phyloP scores from a whole-genome alignment of 306 rosid species.

The Begonia fuchsioides region DNA sequence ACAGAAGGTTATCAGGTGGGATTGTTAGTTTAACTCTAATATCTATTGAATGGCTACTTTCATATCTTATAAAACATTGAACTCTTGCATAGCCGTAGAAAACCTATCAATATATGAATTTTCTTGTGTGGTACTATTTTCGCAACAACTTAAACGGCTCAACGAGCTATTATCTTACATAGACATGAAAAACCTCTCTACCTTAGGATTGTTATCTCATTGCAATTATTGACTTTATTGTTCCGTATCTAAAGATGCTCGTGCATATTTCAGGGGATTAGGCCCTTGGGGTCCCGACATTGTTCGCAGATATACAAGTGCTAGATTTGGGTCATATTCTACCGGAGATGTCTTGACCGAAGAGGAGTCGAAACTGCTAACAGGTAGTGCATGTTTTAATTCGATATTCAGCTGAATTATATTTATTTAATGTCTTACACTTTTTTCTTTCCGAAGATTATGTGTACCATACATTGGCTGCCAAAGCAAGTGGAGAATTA shows the following conservation, averaged over 20 bases:
- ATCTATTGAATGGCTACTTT: too few relatives aligned
- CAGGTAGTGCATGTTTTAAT: slow-evolving; percentile 35
- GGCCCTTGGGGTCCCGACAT: slow-evolving; percentile 95
- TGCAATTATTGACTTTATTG: too few relatives aligned
- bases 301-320: slow-evolving; percentile 58
- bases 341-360: slow-evolving; percentile 43
- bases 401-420: background rate
- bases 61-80: too few relatives aligned
- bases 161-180: too few relatives aligned
- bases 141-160: too few relatives aligned
- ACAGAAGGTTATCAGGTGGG: slow-evolving; percentile 68
- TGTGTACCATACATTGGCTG: slow-evolving; percentile 74
- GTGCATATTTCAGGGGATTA: slow-evolving; percentile 44
- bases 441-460: slow-evolving; percentile 52
- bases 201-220: too few relatives aligned
- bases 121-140: too few relatives aligned
- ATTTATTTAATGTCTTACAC: slow-evolving; percentile 7
- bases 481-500: slow-evolving; percentile 90
- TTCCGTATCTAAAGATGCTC: too few relatives aligned
- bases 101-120: too few relatives aligned
- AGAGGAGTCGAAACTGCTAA: slow-evolving; percentile 52
- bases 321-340: slow-evolving; percentile 54
- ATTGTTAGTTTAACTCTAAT: too few relatives aligned
- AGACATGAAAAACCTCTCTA: too few relatives aligned
- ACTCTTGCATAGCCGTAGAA: too few relatives aligned